A percentile compares a stretch with the other conserved stretches of the same genome.
Conservation (phyloP, 2,329 filamentous ascomycete genomes). For the Diaporthe aspalathi region DNA sequence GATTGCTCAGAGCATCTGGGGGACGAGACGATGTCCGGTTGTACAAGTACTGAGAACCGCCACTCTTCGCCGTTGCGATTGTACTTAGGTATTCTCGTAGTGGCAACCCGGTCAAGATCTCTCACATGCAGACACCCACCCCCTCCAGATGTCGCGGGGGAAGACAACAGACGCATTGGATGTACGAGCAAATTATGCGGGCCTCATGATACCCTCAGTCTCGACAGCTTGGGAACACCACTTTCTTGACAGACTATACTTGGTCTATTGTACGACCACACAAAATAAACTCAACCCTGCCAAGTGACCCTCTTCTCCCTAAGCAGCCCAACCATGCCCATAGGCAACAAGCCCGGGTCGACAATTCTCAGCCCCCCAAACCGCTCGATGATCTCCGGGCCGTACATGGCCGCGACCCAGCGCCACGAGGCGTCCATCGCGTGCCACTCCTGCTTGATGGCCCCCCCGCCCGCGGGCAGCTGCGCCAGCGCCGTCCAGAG, state of each 20-base stretch:
- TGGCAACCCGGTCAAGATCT: too few species aligned
- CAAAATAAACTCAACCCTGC: conserved; percentile 44
- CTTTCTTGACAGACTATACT: too few species aligned
- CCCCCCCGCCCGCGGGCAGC: neutral
- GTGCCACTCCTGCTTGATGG: conserved; percentile 45
- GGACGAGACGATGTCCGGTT: conserved; percentile 51
- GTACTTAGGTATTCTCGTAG: too few species aligned
- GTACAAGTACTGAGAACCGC: conserved; percentile 52
- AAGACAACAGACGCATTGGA: too few species aligned
- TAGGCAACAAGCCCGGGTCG: conserved; percentile 57
- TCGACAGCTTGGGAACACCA: neutral
- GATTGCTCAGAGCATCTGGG: conserved; percentile 47
- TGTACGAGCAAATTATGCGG: too few species aligned
- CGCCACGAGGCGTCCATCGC: conserved; percentile 57
- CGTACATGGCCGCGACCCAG: conserved; percentile 60
- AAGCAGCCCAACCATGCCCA: conserved; percentile 59
- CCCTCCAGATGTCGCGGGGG: too few species aligned
- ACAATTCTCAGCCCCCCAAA: conserved; percentile 60
- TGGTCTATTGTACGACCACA: neutral
- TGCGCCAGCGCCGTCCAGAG: conserved; percentile 41
- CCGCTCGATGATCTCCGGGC: conserved; percentile 55
- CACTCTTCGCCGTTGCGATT: neutral
- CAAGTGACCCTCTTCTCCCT: conserved; percentile 57
- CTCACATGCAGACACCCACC: too few species aligned
- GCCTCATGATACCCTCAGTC: too few species aligned